Evolutionary conservation across 2,329 filamentous ascomycete genomes (phyloP).

Genomic region (Meredithiella fracta): DNA sequence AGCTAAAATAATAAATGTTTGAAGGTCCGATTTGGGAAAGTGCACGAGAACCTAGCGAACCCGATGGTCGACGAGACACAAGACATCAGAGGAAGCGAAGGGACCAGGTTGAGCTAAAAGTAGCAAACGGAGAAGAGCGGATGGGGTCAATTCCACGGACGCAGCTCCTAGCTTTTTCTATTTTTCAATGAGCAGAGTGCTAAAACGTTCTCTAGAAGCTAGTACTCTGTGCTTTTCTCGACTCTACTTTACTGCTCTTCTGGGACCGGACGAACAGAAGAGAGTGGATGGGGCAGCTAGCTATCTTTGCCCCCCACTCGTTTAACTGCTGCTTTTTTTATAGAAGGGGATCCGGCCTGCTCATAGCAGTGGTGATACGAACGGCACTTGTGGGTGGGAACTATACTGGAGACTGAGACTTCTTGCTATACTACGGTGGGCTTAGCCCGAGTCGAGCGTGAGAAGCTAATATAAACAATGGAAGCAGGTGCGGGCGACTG

Average conservation of each 20-base stretch:
- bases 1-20: constrained; percentile 1
- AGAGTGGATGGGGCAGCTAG: not conserved
- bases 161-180: no score
- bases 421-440: not conserved
- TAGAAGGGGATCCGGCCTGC: not conserved
- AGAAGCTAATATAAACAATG: not conserved
- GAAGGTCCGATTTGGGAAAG: constrained; percentile 8
- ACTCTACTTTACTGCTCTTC: no score
- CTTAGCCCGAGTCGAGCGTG: not conserved
- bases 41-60: constrained; percentile 10
- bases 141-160: not conserved
- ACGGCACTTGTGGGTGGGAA: not conserved
- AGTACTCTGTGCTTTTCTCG: not conserved
- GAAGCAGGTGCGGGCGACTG: not conserved
- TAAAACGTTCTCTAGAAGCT: not conserved
- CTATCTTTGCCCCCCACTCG: not conserved
- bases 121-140: constrained; percentile 5
- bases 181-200: no score
- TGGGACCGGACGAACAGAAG: no score
- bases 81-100: not conserved
- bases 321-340: not conserved
- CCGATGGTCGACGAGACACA: not conserved
- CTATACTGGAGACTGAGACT: not conserved
- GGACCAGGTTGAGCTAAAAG: constrained; percentile 6
- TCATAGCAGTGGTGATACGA: not conserved